phyloP scores from a whole-genome alignment of 2,329 filamentous ascomycete species.

The Paraconiothyrium brasiliense region DNA sequence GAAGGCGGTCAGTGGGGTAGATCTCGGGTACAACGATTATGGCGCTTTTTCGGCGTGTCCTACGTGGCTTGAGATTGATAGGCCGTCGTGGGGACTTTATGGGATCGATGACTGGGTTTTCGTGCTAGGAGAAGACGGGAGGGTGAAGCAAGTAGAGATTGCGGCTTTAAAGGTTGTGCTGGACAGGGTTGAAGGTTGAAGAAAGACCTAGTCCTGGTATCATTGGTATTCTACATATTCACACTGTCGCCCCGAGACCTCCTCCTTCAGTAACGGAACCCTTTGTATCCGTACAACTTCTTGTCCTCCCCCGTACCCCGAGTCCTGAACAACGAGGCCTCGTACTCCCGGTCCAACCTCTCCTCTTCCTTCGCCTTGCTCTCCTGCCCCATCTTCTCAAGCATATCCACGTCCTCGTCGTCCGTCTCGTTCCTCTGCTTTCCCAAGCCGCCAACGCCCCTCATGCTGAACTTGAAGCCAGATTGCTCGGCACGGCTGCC shows the following conservation, averaged over 20 bases:
- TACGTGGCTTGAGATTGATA: conserved; percentile 25
- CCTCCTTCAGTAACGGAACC: too few species aligned
- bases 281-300: too few species aligned
- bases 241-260: too few species aligned
- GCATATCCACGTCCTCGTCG: neutral
- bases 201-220: too few species aligned
- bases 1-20: neutral
- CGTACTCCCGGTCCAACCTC: too few species aligned
- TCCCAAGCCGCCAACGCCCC: neutral
- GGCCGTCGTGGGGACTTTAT: conserved; percentile 2
- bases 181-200: neutral
- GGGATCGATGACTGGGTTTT: neutral
- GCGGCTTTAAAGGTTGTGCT: neutral
- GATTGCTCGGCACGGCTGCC: neutral
- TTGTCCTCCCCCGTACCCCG: too few species aligned
- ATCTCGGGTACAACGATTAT: neutral
- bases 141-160: neutral
- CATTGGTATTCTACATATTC: too few species aligned
- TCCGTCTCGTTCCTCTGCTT: neutral
- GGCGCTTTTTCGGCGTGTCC: conserved; percentile 20
- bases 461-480: neutral
- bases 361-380: too few species aligned
- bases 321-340: too few species aligned
- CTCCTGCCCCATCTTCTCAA: too few species aligned
- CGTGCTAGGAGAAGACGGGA: neutral